Base-by-base conservation (phyloP, 257 asterid species). In the Primulina eburnea region DNA sequence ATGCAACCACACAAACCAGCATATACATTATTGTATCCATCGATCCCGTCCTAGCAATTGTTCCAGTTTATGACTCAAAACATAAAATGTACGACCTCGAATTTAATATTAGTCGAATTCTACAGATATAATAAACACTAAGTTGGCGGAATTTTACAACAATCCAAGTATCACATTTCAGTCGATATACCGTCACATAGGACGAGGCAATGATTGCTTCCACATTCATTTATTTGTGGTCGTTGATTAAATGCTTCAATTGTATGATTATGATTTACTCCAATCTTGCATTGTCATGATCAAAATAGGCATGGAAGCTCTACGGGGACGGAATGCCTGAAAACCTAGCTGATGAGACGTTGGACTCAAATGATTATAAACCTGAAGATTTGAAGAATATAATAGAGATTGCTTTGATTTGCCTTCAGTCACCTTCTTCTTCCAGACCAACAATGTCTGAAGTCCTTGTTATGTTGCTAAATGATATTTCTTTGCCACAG, bases 381-480 rank as follows among this genome's bases (percentile, higher is more conserved):
- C 33, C 68, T 0, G 85, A 85, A 53, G 96, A 92, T 1, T 65
- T 78, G 82, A 88, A 83, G 86, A 92, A 81, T 80, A 26, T 89
- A 43, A 65, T 89, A 20, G 96, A 89, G 76, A 85, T 89, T 3
- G 97, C 88, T 17, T 29, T 92, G 74, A 20, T 70, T 1, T 89
- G 98, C 77, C 86, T 90, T 12, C 97, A 89, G 20, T 85, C 97
- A 4, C 89, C 94, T 9, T 71, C 92, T 29, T 78, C 90, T n/a
- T 56, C 73, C 4, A 81, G 98, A 77, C 98, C 98, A 34, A 81
- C 82, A 62, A 88, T 92, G 98, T 88, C 97, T 6, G 94, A 92
- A 73, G 80, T 88, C 8, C 79, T 88, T 1, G 88, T 82, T 55
- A 84, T 89, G 95, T 84, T 92, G 37, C 64, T 73, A 47, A 89